Evolutionary conservation across 345 rosid species (phyloP), one percentile per base, ranked within the genome.

Genomic region (Eucalyptus pauciflora): DNA sequence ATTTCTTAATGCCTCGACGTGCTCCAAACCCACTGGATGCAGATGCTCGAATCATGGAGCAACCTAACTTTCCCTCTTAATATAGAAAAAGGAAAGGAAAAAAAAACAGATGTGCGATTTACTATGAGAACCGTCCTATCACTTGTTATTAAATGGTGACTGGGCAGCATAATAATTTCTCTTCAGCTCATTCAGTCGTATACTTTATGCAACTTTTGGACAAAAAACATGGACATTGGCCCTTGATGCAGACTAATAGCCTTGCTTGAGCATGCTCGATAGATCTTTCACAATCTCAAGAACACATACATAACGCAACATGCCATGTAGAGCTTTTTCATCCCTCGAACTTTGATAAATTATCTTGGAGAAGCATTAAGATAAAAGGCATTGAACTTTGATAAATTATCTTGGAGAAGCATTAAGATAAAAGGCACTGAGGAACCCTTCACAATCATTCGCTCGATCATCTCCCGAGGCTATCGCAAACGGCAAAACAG

Each of bases 1-100:
- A 76, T 41, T 20, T 22, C 85, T 76, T 41, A 41, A 22, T 76
- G 48, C 48, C 85, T 20, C 48, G 85, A 76, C 85, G 85, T 76
- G 85, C 48, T 41, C 48, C 85, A 22, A 20, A 41, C 16, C 85
- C 15, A 91, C 60, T 91, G 93, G 92, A 29, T 15, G 89, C 67
- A 89, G 86, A 86, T 91, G 93, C 91, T 90, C 51, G 71, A 87
- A 90, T 88, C 86, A 92, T 89, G 27, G 85, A 24, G 85, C 24
- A 76, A 2, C 85, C 85, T 41, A 76, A 76, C 85, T 76, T 76
- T 41, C 85, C 85, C 48, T 76, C 85, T 41, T 18, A 17, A 37
- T 37, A 18, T 71, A 5, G 81, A 17, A 10, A 41, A 41, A 76
- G 2, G 2, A 64, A 29, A 37, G 4, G 33, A 11, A 12, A 7